phyloP scores from a whole-genome alignment of 1,139 yeast genomes.

The Pichia norvegensis region DNA sequence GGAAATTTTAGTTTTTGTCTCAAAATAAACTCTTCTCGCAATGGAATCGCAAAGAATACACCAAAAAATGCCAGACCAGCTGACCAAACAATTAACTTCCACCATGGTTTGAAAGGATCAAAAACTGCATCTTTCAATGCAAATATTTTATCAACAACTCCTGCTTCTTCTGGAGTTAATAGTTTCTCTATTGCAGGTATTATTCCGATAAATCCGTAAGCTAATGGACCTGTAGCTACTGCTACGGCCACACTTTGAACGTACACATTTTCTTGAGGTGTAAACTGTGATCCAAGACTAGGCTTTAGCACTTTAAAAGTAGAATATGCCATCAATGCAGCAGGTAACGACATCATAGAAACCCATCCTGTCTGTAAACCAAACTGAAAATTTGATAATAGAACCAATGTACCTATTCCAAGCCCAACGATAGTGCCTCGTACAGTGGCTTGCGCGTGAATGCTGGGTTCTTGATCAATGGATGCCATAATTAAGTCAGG shows the following conservation, averaged over 20 bases:
- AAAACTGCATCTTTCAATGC: constrained; percentile 9
- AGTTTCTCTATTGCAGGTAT: constrained; percentile 93
- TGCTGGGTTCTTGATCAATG: background rate
- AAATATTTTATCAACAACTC: constrained; percentile 29
- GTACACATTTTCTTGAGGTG: constrained; percentile 89
- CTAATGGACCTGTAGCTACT: constrained; percentile 93
- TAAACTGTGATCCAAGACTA: constrained; percentile 38
- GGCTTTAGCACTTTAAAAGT: constrained; percentile 50
- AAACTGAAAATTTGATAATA: constrained; percentile 87
- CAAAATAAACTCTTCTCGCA: constrained; percentile 77
- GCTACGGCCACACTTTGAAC: constrained; percentile 93
- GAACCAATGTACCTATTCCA: constrained; percentile 68
- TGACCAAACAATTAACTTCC: constrained; percentile 71
- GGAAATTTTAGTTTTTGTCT: constrained; percentile 86
- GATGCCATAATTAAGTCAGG: background rate
- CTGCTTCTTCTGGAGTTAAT: constrained; percentile 69
- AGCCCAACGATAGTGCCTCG: constrained; percentile 70
- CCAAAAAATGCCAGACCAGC: constrained; percentile 86
- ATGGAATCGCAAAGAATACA: constrained; percentile 86
- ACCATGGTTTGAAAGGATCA: constrained; percentile 20
- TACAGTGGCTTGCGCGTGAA: constrained; percentile 56
- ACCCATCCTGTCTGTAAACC: constrained; percentile 99
- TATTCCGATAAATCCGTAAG: constrained; percentile 93
- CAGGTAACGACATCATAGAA: constrained; percentile 97
- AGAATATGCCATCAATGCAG: constrained; percentile 83